These are phyloP conservation scores for Botrytis medusae DNA, from an alignment of 2,329 filamentous ascomycete genomes.

Conservation along the genomic window DNA sequence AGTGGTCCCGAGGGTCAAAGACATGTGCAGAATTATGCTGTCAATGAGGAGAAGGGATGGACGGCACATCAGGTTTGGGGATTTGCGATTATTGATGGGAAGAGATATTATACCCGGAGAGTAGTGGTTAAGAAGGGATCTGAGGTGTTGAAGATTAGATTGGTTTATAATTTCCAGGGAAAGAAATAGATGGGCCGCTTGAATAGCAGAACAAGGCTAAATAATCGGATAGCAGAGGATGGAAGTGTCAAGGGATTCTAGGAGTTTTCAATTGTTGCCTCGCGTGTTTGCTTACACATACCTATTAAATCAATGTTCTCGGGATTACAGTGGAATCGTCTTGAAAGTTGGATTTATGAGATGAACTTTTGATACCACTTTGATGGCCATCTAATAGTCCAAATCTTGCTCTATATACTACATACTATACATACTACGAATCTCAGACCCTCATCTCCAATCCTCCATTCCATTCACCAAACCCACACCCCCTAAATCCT, in stretches of 20 bases:
- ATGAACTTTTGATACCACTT: neutral
- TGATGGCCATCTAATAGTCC: neutral
- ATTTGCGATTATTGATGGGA: constrained; percentile 45
- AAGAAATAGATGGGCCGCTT: constrained; percentile 27
- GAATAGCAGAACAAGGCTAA: neutral
- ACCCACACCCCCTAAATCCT: no score
- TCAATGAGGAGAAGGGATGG: constrained; percentile 52
- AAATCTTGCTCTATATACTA: neutral
- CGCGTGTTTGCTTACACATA: neutral
- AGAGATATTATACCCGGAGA: constrained; percentile 43
- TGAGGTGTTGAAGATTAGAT: constrained; percentile 42
- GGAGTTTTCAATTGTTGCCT: neutral
- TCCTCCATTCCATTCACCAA: neutral
- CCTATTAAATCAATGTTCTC: neutral
- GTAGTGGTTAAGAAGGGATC: constrained; percentile 44
- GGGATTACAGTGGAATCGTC: no score
- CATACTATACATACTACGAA: no score
- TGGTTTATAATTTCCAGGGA: constrained; percentile 46
- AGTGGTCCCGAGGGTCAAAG: constrained; percentile 45
- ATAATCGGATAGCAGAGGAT: neutral
- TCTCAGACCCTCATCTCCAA: no score
- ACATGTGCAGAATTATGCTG: constrained; percentile 51
- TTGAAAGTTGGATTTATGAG: neutral
- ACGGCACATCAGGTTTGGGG: constrained; percentile 55
- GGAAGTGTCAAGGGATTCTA: neutral